Evolutionary conservation across 352 stramenopile genomes (phyloP), one percentile per base, ranked within the genome.

Genomic region (Pythium dissimile): DNA sequence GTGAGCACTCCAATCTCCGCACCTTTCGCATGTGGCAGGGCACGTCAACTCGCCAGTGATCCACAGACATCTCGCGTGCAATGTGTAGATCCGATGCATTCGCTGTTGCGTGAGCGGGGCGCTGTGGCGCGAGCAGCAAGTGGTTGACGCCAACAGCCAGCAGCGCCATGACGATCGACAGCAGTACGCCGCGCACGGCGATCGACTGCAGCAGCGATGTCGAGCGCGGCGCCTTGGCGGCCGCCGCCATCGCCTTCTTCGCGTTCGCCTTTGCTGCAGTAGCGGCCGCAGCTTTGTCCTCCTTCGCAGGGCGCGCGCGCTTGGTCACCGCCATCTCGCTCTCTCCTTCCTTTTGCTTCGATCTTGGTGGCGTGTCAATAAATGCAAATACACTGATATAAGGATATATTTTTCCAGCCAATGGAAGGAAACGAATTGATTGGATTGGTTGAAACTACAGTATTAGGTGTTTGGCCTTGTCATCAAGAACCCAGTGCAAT

Each of bases 41-140:
- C 20, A 89, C 55, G 39, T 89, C 78, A 41, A 83, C 69, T n/a
- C 75, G 80, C 31, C 73, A 64, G 49, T 79, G 77, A 11, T 54
- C 42, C 11, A 74, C 65, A 4, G 55, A 37, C 2, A 50, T 42
- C 9, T 34, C 13, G 37, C 62, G 62, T 11, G 54, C 20, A 24
- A 69, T 64, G 55, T 64, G 64, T 3, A 54, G 60, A 23, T 67
- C 52, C 4, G 34, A 49, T 12, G 39, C 38, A 4, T 32, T 41
- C 9, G 15, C 11, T 12, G 2, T 28, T 15, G 24, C 9, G 24
- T 11, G 31, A 6, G 32, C 47, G 13, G 24, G 24, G 10, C n/a
- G 20, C 30, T 35, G 56, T 44, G 42, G 49, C 8, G 48, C 57
- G 32, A 64, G 13, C 57, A 37, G n/a, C 24, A 24, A 54, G 15